A percentile compares a stretch with the other conserved stretches of the same genome.
phyloP scores from a whole-genome alignment of 2,329 filamentous ascomycete species.

The Pseudocercospora vitis region DNA sequence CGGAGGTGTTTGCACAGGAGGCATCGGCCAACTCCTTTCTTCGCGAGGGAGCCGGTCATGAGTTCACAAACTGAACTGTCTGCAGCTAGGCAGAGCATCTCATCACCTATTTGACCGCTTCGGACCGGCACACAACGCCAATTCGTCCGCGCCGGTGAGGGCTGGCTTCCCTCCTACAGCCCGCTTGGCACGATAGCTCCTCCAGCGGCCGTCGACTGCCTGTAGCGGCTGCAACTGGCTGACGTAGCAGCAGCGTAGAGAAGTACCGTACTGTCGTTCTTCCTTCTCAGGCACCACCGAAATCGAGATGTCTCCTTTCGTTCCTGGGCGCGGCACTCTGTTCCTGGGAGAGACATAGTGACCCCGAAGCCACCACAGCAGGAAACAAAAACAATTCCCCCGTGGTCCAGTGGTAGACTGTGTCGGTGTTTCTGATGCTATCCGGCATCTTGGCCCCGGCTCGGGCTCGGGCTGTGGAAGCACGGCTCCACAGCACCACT shows the following conservation, averaged over 20 bases:
- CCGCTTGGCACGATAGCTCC: background rate
- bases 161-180: background rate
- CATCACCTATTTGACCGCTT: background rate
- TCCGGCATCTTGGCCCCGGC: background rate
- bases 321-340: background rate
- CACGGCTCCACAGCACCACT: slow-evolving; percentile 23
- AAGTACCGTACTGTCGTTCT: too few species aligned
- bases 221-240: slow-evolving; percentile 4
- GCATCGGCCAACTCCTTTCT: background rate
- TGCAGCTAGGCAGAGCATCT: background rate
- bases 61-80: background rate
- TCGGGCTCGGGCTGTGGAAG: slow-evolving; percentile 5
- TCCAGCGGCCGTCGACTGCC: too few species aligned
- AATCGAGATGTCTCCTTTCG: background rate
- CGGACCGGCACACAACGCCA: background rate
- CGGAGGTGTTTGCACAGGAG: background rate
- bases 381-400: slow-evolving; percentile 6
- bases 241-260: slow-evolving; percentile 3
- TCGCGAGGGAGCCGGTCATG: background rate
- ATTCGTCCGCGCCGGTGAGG: background rate
- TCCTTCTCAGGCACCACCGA: background rate
- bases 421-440: background rate
- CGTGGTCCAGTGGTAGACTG: background rate
- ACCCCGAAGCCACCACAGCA: background rate
- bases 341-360: background rate